Conservation (phyloP, 164 flowering plant species). For the Macadamia integrifolia region DNA sequence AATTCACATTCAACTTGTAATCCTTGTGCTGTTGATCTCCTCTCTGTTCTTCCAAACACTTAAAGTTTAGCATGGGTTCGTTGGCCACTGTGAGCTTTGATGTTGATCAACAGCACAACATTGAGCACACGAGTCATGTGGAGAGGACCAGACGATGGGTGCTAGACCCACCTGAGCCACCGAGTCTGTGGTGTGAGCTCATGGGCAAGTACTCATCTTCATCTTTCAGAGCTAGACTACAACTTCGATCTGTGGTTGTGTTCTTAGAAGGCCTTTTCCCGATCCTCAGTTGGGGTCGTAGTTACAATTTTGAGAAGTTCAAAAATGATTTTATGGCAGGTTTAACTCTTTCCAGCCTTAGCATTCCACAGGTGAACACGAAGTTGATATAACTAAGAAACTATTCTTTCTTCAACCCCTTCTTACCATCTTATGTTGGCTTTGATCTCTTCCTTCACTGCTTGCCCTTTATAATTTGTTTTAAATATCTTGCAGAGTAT, state of each 20-base stretch:
- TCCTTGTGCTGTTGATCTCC: no score
- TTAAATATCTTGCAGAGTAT: constrained; percentile 53
- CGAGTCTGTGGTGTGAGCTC: constrained; percentile 33
- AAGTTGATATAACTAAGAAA: not conserved
- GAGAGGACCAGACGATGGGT: constrained; percentile 30
- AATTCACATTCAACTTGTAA: no score
- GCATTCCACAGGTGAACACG: constrained; percentile 71
- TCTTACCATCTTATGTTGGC: not conserved
- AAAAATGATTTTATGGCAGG: constrained; percentile 69
- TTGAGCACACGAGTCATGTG: not conserved
- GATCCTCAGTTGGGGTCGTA: constrained; percentile 56
- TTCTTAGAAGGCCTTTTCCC: constrained; percentile 50
- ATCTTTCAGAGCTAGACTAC: constrained; percentile 8
- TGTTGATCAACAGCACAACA: constrained; percentile 15
- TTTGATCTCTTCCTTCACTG: not conserved
- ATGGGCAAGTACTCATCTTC: constrained; percentile 13
- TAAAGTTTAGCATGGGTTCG: constrained; percentile 22
- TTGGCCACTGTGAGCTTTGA: not conserved
- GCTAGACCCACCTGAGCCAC: constrained; percentile 53
- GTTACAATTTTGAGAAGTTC: constrained; percentile 41
- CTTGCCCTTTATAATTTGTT: not conserved
- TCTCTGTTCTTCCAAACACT: constrained; percentile 29
- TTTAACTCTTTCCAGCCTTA: constrained; percentile 73
- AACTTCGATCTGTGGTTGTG: constrained; percentile 6
- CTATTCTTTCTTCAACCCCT: not conserved